Evolutionary conservation across 2,329 filamentous ascomycete genomes (phyloP).

Genomic region (Talaromyces sp.): DNA sequence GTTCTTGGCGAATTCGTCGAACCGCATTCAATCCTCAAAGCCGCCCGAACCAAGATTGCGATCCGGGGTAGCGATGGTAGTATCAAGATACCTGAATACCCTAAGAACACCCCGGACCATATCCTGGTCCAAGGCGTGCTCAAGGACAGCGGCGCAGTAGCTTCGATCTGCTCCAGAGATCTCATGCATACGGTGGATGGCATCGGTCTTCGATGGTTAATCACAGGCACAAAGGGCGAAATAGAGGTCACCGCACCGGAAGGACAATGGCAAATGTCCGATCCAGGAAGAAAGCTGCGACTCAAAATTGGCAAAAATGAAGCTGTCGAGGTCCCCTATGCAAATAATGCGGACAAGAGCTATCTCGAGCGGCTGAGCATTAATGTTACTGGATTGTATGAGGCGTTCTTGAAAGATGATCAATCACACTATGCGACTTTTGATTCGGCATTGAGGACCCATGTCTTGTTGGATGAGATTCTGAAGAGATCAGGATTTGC

Average conservation of each 20-base stretch:
- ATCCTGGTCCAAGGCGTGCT: conserved; percentile 8
- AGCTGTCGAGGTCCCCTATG: background rate
- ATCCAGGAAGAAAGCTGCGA: background rate
- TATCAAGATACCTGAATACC: background rate
- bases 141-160: conserved; percentile 8
- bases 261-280: conserved; percentile 8
- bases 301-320: conserved; percentile 4
- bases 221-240: conserved; percentile 12
- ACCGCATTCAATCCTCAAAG: conserved; percentile 11
- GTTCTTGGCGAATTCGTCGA: conserved; percentile 12
- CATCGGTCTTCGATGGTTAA: conserved; percentile 9
- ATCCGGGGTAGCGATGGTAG: background rate
- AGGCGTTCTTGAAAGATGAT: conserved; percentile 9
- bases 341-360: background rate
- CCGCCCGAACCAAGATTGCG: background rate
- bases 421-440: conserved; percentile 8
- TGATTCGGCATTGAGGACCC: conserved; percentile 6
- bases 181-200: conserved; percentile 4
- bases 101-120: conserved; percentile 9
- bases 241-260: conserved; percentile 8
- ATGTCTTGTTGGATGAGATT: conserved; percentile 5
- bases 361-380: background rate
- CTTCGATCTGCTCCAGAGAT: conserved; percentile 6
- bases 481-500: background rate
- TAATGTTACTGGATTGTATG: conserved; percentile 8